Conservation (phyloP, 257 asterid genomes). For the Agastache rugosa region DNA sequence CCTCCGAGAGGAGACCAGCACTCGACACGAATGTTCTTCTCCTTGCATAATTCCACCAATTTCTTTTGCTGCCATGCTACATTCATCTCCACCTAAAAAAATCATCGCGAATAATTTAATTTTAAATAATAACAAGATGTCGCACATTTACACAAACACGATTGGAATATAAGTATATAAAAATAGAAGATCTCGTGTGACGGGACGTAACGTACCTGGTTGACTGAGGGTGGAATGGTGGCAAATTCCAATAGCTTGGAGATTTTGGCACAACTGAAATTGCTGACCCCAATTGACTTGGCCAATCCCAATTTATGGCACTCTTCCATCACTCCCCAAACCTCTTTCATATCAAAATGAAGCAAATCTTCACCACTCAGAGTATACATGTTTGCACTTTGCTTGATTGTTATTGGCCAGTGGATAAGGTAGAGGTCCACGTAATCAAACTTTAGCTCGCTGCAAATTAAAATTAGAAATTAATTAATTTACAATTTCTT, state of each 20-base stretch:
- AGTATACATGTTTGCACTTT: neutral
- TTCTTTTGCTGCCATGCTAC: constrained; percentile 64
- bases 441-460: constrained; percentile 52
- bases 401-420: constrained; percentile 49
- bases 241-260: constrained; percentile 39
- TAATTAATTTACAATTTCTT: no score
- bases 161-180: no score
- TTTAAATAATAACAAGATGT: no score
- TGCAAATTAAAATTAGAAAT: constrained; percentile 19
- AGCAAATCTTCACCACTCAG: constrained; percentile 43
- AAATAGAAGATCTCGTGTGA: no score
- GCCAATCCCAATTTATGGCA: constrained; percentile 53
- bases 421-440: constrained; percentile 65
- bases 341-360: constrained; percentile 46
- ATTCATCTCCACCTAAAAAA: constrained; percentile 59
- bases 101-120: no score
- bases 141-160: no score
- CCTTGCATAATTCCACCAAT: constrained; percentile 48
- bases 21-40: constrained; percentile 45
- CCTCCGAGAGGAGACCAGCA: constrained; percentile 69
- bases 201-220: constrained; percentile 51
- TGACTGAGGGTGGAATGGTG: constrained; percentile 56
- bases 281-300: constrained; percentile 67
- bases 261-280: constrained; percentile 58
- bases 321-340: constrained; percentile 72